Percentiles rank a stretch among this genome's conserved stretches.
Conservation (phyloP, 202 grass and related monocot genomes). For the Schoenoplectus triqueter region DNA sequence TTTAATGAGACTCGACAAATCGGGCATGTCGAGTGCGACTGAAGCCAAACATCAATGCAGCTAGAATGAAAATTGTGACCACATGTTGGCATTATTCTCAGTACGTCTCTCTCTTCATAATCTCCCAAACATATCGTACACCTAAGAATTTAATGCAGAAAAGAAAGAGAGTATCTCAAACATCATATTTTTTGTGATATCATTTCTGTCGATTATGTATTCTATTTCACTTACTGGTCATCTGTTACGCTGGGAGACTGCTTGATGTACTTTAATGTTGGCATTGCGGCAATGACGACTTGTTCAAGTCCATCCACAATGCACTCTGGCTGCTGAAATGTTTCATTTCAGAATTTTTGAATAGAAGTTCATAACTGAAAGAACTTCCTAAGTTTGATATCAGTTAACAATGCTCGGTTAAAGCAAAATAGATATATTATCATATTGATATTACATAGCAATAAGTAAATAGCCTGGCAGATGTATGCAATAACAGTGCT, state of each 20-base stretch:
- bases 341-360: constrained; percentile 20
- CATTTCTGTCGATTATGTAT: background rate
- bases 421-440: background rate
- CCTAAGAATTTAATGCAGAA: constrained; percentile 56
- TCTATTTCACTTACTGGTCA: constrained; percentile 41
- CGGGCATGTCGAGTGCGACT: constrained; percentile 75
- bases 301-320: constrained; percentile 40
- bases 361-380: background rate
- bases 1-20: constrained; percentile 73
- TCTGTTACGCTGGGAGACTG: constrained; percentile 14
- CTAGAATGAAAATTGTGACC: constrained; percentile 71
- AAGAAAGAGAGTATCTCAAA: constrained; percentile 37
- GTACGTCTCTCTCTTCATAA: constrained; percentile 68
- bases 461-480: background rate
- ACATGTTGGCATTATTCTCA: constrained; percentile 68
- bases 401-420: background rate
- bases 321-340: constrained; percentile 39
- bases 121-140: constrained; percentile 81
- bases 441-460: background rate
- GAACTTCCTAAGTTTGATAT: background rate
- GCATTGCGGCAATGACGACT: constrained; percentile 26
- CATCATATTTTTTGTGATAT: constrained; percentile 1
- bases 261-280: constrained; percentile 34
- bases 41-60: constrained; percentile 85
- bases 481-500: background rate